These are phyloP conservation scores for Exserohilum rostratum DNA, from an alignment of 2,329 filamentous ascomycete genomes.

Conservation along the genomic window DNA sequence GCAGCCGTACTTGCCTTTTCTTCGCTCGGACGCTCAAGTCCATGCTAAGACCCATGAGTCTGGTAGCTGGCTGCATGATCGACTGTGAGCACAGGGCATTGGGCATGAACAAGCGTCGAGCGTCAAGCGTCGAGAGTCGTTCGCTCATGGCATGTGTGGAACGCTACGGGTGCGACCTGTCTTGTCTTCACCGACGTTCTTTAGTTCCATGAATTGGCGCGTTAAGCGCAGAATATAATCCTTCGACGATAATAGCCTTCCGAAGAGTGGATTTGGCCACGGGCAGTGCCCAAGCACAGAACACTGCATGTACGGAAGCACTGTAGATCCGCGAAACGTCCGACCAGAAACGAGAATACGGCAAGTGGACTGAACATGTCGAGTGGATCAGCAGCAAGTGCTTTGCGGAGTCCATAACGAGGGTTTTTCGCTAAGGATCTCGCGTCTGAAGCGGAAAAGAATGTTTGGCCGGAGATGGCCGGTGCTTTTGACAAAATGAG, in stretches of 20 bases:
- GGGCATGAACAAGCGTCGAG: constrained; percentile 6
- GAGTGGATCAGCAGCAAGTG: not conserved
- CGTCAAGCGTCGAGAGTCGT: not conserved
- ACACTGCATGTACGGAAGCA: not conserved
- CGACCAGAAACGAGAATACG: not conserved
- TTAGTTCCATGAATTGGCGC: not conserved
- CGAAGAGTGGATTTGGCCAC: not conserved
- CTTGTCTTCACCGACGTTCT: not conserved
- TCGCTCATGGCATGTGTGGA: not conserved
- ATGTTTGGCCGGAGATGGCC: not conserved
- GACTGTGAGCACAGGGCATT: constrained; percentile 9
- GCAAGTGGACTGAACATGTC: not conserved
- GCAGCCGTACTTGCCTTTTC: not conserved
- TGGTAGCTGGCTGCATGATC: constrained; percentile 8
- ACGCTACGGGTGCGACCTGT: constrained; percentile 2
- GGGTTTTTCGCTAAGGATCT: not conserved
- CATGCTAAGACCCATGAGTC: not conserved
- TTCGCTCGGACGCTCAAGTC: constrained; percentile 1
- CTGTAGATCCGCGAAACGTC: not conserved
- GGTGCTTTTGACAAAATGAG: not conserved
- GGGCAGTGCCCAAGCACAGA: not conserved
- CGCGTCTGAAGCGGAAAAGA: constrained; percentile 1
- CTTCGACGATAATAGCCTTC: not conserved
- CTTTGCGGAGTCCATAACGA: not conserved
- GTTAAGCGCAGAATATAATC: not conserved